Evolutionary conservation across 768 basidiomycete species (phyloP).

Genomic region (Panus rudis): DNA sequence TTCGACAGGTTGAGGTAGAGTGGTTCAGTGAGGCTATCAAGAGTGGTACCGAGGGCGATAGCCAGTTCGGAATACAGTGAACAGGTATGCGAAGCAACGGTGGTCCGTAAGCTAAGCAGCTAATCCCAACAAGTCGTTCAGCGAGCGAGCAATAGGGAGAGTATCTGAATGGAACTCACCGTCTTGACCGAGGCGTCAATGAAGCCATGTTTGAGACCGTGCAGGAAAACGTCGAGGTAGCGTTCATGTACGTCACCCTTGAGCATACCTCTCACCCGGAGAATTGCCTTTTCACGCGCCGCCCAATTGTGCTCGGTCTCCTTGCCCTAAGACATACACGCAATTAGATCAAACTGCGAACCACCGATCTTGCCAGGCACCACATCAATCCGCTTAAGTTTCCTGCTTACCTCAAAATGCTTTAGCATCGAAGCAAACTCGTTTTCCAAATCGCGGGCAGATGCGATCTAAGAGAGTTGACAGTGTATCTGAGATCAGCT

Average conservation of each 20-base stretch:
- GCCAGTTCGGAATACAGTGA: conserved; percentile 73
- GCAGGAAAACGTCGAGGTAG: conserved; percentile 68
- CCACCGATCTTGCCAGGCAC: background rate
- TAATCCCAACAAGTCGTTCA: conserved; percentile 25
- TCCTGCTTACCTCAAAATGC: conserved; percentile 60
- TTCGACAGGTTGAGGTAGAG: conserved; percentile 71
- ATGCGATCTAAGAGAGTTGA: conserved; percentile 57
- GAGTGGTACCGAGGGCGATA: conserved; percentile 47
- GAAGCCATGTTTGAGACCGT: conserved; percentile 68
- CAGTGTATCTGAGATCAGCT: no score
- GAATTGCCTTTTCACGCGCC: conserved; percentile 67
- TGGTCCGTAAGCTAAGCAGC: conserved; percentile 88
- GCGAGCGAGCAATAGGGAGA: conserved; percentile 4
- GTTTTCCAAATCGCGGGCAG: conserved; percentile 73
- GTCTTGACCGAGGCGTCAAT: conserved; percentile 81
- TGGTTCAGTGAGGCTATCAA: conserved; percentile 79
- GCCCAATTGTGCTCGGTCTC: conserved; percentile 98
- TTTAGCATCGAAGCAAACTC: conserved; percentile 79
- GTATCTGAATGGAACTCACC: conserved; percentile 55
- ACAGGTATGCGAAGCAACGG: conserved; percentile 75
- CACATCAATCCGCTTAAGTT: background rate
- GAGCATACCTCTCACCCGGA: conserved; percentile 82
- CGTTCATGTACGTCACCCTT: conserved; percentile 75
- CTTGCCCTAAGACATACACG: conserved; percentile 56
- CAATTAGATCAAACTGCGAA: background rate